Evolutionary conservation across 768 basidiomycete genomes (phyloP), one percentile per base, ranked within the genome.

Genomic region (Phlebiopsis flavidoalba): DNA sequence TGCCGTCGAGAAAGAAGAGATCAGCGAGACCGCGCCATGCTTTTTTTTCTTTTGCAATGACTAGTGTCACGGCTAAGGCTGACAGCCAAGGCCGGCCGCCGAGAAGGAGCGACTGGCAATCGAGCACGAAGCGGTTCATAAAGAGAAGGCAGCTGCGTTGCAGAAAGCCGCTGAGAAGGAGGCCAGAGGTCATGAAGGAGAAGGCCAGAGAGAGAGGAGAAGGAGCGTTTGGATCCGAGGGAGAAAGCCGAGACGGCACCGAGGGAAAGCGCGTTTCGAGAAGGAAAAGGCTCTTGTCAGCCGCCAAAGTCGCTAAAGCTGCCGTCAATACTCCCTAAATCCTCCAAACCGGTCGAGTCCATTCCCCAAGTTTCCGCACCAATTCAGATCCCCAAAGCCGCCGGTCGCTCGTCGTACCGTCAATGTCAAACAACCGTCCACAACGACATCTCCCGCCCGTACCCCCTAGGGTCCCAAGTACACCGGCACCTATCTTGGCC

Each of bases 401-500:
- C 49, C 58, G 6, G 56, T 53, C 69, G 69, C 63, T 40, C 65
- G 64, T 22, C 62, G 66, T 24, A 61, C 65, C 14, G 70, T 68
- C 59, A 61, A 63, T 53, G 61, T 65, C 57, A 75, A 74, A 63
- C 64, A 62, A 48, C 60, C 64, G 11, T 15, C 68, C 14, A 26
- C 67, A 40, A 64, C 21, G 66, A 65, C 46, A 15, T 49, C 1
- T 17, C 21, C 62, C 21, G 37, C 48, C 12, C n/a, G n/a, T n/a
- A n/a, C n/a, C n/a, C n/a, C n/a, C 63, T 70, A 22, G 74, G 71
- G 47, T 65, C 77, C n/a, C 68, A 72, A 5, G 67, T 77, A 3
- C 91, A 91, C n/a, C n/a, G 67, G 85, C 84, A 11, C 89, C 91
- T 17, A 81, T 93, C 36, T 76, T 91, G 45, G 91, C 91, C 22